Evolutionary conservation across 768 basidiomycete genomes (phyloP).

Genomic region (Termitomyces sp.): DNA sequence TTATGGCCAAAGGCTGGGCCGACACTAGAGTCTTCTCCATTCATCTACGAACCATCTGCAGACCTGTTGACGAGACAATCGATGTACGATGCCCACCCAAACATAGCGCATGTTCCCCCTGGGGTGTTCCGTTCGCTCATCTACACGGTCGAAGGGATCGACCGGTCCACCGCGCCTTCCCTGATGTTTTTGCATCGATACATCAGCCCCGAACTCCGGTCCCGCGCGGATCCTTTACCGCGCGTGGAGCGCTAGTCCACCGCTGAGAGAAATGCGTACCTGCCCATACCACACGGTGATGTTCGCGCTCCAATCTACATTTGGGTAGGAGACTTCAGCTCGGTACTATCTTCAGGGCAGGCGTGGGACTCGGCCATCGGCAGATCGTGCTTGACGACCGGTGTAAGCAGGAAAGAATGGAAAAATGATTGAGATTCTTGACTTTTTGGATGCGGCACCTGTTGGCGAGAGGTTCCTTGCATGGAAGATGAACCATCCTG

Average conservation of each 20-base stretch:
- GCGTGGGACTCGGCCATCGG: constrained; percentile 66
- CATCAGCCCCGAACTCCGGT: constrained; percentile 25
- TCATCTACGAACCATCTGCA: constrained; percentile 18
- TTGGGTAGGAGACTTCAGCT: constrained; percentile 6
- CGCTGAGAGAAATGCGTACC: constrained; percentile 19
- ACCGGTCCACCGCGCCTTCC: constrained; percentile 25
- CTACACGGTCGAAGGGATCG: constrained; percentile 32
- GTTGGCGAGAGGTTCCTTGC: constrained; percentile 23
- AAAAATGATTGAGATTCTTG: constrained; percentile 40
- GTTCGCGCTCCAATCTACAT: constrained; percentile 10
- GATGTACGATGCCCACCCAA: no score
- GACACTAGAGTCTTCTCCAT: constrained; percentile 18
- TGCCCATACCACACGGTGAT: constrained; percentile 10
- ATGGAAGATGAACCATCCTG: constrained; percentile 23
- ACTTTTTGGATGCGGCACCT: constrained; percentile 32
- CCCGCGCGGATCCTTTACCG: no score
- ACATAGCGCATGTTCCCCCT: constrained; percentile 32
- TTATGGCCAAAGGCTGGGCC: constrained; percentile 24
- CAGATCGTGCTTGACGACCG: constrained; percentile 47
- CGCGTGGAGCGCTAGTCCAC: constrained; percentile 2
- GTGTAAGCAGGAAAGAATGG: constrained; percentile 25
- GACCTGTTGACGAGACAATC: constrained; percentile 15
- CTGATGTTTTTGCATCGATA: constrained; percentile 36
- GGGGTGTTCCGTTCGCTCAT: constrained; percentile 39
- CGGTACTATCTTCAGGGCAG: constrained; percentile 21